Percentiles rank a stretch among this genome's conserved stretches.
Conservation (phyloP, 768 basidiomycete species). For the Dentipellis fragilis region DNA sequence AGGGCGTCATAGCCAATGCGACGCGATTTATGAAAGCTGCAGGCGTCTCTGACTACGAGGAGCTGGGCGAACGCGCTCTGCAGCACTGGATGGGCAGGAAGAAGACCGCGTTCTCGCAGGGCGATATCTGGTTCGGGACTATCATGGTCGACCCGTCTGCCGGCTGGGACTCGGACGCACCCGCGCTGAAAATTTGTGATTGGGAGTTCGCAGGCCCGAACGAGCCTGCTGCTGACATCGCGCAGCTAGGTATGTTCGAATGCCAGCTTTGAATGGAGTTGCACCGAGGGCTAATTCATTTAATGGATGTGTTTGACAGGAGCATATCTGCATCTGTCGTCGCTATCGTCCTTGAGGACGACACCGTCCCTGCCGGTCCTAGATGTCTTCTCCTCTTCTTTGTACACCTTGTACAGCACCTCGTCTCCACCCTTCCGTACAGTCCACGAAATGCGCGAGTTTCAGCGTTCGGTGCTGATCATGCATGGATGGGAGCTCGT, state of each 20-base stretch:
- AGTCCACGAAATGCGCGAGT: not conserved
- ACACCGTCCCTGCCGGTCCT: not conserved
- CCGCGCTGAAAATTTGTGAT: not conserved
- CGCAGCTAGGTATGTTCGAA: constrained; percentile 8
- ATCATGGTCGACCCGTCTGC: not conserved
- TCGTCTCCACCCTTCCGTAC: not conserved
- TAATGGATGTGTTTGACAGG: not conserved
- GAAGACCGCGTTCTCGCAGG: constrained; percentile 10
- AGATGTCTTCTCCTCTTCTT: not conserved
- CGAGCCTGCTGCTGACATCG: constrained; percentile 3
- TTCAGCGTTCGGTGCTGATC: constrained; percentile 1
- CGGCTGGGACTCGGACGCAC: not conserved
- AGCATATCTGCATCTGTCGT: constrained; percentile 1
- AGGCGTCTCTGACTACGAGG: constrained; percentile 10
- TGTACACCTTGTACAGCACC: not conserved
- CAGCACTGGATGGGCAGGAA: constrained; percentile 10
- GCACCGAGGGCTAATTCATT: too few species aligned
- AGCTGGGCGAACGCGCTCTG: constrained; percentile 5
- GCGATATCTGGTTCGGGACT: constrained; percentile 13
- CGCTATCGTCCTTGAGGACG: not conserved
- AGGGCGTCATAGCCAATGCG: not conserved
- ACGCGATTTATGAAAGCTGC: not conserved
- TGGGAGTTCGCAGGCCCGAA: constrained; percentile 10
- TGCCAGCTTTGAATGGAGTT: too few species aligned
- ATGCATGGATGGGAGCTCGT: constrained; percentile 2